Conservation (phyloP, 1,284 basidiomycete species). For the Trametes polyzona region DNA sequence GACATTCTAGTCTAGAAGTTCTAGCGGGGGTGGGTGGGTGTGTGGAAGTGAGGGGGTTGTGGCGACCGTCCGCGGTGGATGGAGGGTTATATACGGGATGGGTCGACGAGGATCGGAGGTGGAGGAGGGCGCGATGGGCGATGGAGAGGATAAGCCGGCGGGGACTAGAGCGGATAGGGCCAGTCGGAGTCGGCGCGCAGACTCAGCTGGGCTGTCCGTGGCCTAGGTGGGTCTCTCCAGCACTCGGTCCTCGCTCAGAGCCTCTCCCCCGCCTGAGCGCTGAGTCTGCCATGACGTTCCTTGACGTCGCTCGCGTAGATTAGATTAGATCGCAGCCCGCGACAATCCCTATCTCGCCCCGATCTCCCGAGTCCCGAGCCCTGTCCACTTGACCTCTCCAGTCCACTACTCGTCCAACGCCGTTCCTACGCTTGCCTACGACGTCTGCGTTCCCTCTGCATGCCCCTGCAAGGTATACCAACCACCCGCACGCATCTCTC, state of each 20-base stretch:
- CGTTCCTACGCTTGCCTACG: background rate
- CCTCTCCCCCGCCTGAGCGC: background rate
- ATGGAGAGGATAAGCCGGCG: constrained; percentile 4
- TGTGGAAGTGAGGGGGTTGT: constrained; percentile 6
- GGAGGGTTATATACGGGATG: constrained; percentile 9
- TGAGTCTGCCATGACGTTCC: constrained; percentile 5
- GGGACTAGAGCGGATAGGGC: constrained; percentile 11
- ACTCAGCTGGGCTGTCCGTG: background rate
- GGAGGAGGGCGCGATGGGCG: constrained; percentile 1
- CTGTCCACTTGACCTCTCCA: background rate
- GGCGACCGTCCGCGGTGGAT: background rate
- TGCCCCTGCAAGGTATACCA: background rate
- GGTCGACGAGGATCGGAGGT: constrained; percentile 2
- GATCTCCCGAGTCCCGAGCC: background rate
- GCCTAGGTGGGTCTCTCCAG: constrained; percentile 16
- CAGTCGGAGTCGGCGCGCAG: background rate
- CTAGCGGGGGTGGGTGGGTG: constrained; percentile 1
- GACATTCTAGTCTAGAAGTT: too few species aligned
- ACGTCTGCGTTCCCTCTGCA: background rate
- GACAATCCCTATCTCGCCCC: background rate
- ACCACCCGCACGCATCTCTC: background rate
- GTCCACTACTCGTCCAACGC: background rate
- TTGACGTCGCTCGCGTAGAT: constrained; percentile 1
- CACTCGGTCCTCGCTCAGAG: too few species aligned
- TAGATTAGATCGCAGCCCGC: constrained; percentile 11